Evolutionary conservation across 2,329 filamentous ascomycete genomes (phyloP).

Genomic region (Penicillium sp.): DNA sequence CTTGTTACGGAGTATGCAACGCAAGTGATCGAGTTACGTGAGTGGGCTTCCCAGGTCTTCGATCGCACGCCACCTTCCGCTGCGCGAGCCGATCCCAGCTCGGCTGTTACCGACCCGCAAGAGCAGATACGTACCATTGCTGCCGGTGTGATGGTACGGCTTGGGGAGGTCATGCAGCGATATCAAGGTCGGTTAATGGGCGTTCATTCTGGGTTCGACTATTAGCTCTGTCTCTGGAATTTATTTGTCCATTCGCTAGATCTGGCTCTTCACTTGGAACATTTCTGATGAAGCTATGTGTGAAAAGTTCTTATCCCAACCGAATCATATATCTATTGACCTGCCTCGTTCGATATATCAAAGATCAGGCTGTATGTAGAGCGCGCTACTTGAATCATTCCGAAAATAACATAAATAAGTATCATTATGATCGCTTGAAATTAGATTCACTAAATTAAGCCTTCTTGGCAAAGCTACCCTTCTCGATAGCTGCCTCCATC

Average conservation of each 20-base stretch:
- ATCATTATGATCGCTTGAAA: neutral
- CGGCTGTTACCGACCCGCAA: slow-evolving; percentile 49
- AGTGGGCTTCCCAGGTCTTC: slow-evolving; percentile 81
- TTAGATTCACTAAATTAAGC: slow-evolving; percentile 16
- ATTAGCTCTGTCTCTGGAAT: slow-evolving; percentile 19
- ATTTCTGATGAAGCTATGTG: neutral
- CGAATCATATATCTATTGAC: neutral
- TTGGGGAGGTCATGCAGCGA: slow-evolving; percentile 77
- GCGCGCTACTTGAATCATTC: neutral
- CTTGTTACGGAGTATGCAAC: slow-evolving; percentile 72
- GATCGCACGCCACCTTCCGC: slow-evolving; percentile 51
- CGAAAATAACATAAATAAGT: neutral
- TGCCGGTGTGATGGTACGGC: slow-evolving; percentile 75
- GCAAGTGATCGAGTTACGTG: slow-evolving; percentile 79
- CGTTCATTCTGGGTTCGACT: slow-evolving; percentile 54
- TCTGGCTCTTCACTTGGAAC: neutral
- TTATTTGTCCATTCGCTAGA: neutral
- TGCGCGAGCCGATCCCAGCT: slow-evolving; percentile 60
- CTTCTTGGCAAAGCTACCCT: slow-evolving; percentile 55
- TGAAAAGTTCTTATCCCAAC: neutral
- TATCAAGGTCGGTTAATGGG: slow-evolving; percentile 77
- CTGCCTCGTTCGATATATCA: neutral
- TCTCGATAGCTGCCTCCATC: slow-evolving; percentile 82
- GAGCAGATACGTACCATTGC: slow-evolving; percentile 58
- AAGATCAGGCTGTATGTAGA: neutral